These are phyloP conservation scores for Pugionium cornutum DNA, from an alignment of 345 rosid species.

Conservation along the genomic window DNA sequence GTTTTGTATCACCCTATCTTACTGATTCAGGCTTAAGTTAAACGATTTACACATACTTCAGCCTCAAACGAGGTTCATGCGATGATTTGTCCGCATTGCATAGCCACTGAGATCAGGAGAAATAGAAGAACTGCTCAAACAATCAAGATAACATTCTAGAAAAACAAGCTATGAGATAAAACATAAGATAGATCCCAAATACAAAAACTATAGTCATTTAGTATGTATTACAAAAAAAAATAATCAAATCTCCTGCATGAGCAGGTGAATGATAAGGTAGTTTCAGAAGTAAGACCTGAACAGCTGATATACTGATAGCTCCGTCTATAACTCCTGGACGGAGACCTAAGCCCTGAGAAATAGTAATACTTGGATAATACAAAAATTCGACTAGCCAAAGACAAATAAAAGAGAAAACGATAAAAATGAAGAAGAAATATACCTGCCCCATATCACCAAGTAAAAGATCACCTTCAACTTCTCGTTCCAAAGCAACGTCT, in stretches of 20 bases:
- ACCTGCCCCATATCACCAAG: constrained; percentile 99
- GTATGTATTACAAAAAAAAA: no score
- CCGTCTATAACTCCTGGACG: constrained; percentile 90
- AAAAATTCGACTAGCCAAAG: not conserved
- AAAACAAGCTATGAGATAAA: no score
- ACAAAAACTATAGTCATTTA: no score
- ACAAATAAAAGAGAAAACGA: no score
- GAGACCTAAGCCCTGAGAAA: constrained; percentile 73
- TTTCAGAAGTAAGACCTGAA: constrained; percentile 57
- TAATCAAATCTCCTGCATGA: not conserved
- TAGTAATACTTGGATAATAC: not conserved
- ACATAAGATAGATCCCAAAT: no score
- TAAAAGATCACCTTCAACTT: constrained; percentile 88
- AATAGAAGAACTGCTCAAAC: no score
- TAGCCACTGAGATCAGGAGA: constrained; percentile 60
- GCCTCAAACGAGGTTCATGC: constrained; percentile 81
- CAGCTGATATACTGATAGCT: constrained; percentile 94
- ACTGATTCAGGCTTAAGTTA: not conserved
- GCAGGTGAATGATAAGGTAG: constrained; percentile 1
- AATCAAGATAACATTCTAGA: no score
- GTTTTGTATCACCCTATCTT: not conserved
- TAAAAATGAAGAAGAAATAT: not conserved
- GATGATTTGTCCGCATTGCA: constrained; percentile 98
- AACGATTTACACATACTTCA: constrained; percentile 59
- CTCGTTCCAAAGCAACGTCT: constrained; percentile 81